Conservation (phyloP, 345 rosid species). For the Eucalyptus pauciflora region DNA sequence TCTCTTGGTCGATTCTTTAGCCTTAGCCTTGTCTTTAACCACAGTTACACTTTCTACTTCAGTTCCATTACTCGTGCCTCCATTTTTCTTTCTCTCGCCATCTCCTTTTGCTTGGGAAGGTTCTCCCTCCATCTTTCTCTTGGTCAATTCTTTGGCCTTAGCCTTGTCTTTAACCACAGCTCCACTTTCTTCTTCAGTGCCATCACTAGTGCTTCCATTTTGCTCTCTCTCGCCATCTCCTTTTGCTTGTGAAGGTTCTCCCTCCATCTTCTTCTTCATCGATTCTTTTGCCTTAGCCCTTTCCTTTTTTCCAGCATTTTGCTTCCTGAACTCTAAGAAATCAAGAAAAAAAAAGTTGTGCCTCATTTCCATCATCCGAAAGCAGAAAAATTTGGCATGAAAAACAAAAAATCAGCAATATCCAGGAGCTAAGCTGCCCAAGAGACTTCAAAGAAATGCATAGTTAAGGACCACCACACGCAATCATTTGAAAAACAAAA, state of each 20-base stretch:
- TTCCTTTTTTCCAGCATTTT: conserved; percentile 30
- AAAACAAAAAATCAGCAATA: not conserved
- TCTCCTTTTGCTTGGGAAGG: not conserved
- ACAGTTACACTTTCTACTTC: not conserved
- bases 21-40: conserved; percentile 27
- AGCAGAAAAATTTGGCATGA: not conserved
- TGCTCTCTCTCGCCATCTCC: not conserved
- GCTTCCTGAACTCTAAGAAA: conserved; percentile 47
- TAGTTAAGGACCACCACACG: not conserved
- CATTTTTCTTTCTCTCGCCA: not conserved
- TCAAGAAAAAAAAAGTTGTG: not conserved
- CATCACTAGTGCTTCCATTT: not conserved
- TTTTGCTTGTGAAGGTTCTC: not conserved
- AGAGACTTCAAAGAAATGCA: not conserved
- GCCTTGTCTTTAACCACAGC: conserved; percentile 14
- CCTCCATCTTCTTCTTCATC: conserved; percentile 29
- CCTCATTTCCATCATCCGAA: not conserved
- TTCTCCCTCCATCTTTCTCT: conserved; percentile 20
- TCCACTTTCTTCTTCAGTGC: not conserved
- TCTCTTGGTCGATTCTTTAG: conserved; percentile 40
- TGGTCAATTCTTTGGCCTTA: conserved; percentile 34
- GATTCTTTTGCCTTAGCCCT: conserved; percentile 42
- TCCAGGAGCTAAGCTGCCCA: not conserved
- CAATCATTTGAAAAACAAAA: not conserved
- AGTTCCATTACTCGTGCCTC: not conserved